These are phyloP conservation scores for Lachancea sp. DNA, from an alignment of 805 yeast species.

Conservation along the genomic window DNA sequence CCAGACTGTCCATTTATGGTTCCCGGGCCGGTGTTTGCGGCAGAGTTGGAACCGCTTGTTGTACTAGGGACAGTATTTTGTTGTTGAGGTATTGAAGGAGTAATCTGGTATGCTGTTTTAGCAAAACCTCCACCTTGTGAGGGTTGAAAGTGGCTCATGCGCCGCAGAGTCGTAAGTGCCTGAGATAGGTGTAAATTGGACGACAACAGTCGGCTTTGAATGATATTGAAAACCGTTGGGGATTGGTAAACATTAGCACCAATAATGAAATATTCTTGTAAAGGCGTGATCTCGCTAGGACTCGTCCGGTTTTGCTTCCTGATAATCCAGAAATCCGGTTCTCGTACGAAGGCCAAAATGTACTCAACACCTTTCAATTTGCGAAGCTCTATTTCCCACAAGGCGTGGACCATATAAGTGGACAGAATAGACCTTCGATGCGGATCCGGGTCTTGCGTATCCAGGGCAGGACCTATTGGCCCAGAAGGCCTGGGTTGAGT, in stretches of 20 bases:
- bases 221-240: constrained; percentile 65
- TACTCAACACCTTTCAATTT: constrained; percentile 87
- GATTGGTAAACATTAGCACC: constrained; percentile 93
- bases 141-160: constrained; percentile 50
- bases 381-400: constrained; percentile 50
- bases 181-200: constrained; percentile 39
- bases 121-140: constrained; percentile 42
- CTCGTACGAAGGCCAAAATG: constrained; percentile 63
- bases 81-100: constrained; percentile 3
- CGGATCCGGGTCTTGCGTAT: constrained; percentile 3
- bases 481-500: constrained; percentile 23
- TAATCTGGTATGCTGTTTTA: constrained; percentile 2
- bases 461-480: constrained; percentile 7
- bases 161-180: constrained; percentile 42
- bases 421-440: constrained; percentile 10
- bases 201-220: constrained; percentile 63
- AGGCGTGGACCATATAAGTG: constrained; percentile 29
- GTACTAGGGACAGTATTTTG: constrained; percentile 1
- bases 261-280: constrained; percentile 78
- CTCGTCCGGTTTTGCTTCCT: constrained; percentile 67
- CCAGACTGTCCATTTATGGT: constrained; percentile 7
- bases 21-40: constrained; percentile 5
- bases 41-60: constrained; percentile 4
- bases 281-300: constrained; percentile 36
- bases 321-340: constrained; percentile 90